Conservation (phyloP, 352 stramenopile genomes). For the Halophytophthora polymorphica region DNA sequence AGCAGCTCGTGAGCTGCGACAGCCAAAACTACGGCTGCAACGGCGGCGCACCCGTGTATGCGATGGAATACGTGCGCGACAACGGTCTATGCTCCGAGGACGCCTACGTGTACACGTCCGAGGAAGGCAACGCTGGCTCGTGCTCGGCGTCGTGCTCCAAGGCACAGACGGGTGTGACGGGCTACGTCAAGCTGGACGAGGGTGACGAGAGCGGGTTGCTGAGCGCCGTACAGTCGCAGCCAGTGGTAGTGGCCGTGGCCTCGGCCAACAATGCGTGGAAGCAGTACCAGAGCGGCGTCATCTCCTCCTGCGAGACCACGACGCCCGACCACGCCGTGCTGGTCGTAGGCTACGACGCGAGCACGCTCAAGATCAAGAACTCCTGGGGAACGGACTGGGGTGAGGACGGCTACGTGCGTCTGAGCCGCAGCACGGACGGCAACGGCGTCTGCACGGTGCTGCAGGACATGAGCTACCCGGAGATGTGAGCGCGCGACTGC, state of each 20-base stretch:
- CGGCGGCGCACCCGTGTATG: constrained; percentile 89
- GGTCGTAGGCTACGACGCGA: constrained; percentile 92
- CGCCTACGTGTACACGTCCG: constrained; percentile 79
- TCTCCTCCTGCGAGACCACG: constrained; percentile 63
- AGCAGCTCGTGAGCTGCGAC: constrained; percentile 92
- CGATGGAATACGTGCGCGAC: constrained; percentile 88
- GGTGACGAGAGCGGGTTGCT: constrained; percentile 74
- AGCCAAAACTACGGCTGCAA: constrained; percentile 87
- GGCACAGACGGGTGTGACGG: constrained; percentile 28
- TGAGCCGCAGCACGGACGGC: constrained; percentile 71
- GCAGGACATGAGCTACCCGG: constrained; percentile 49
- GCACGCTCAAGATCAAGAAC: constrained; percentile 96
- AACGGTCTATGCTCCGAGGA: constrained; percentile 80
- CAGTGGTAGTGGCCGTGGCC: constrained; percentile 93
- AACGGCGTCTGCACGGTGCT: constrained; percentile 56
- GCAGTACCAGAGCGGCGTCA: constrained; percentile 94
- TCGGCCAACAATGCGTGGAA: constrained; percentile 94
- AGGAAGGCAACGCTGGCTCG: constrained; percentile 21
- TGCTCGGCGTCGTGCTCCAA: constrained; percentile 36
- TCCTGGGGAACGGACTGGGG: constrained; percentile 96
- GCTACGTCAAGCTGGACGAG: constrained; percentile 59
- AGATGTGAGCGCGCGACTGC: constrained; percentile 24
- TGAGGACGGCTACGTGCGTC: constrained; percentile 91
- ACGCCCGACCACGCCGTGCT: constrained; percentile 97
- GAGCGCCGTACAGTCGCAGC: constrained; percentile 88